Conservation (phyloP, 1,139 yeast species). For the Taphrina communis region DNA sequence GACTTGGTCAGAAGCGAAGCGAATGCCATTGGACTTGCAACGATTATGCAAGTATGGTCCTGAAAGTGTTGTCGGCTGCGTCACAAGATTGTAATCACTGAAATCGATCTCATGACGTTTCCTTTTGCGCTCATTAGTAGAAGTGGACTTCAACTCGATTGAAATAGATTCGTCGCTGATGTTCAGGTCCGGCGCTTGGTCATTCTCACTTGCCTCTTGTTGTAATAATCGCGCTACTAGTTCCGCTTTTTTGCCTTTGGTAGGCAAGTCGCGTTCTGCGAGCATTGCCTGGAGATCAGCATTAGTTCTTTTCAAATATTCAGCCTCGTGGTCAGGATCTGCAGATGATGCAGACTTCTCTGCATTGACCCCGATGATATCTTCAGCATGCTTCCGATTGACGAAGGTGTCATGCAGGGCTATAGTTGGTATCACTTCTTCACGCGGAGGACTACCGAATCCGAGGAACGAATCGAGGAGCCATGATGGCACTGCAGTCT, state of each 20-base stretch:
- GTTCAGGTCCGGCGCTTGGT: not conserved
- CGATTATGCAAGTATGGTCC: slow-evolving; percentile 39
- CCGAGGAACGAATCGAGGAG: slow-evolving; percentile 13
- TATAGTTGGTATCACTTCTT: not conserved
- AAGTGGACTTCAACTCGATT: not conserved
- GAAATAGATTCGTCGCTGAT: not conserved
- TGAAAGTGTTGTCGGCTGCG: not conserved
- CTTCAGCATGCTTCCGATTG: slow-evolving; percentile 3
- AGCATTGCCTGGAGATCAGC: slow-evolving; percentile 10
- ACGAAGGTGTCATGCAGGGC: slow-evolving; percentile 8
- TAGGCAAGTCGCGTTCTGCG: slow-evolving; percentile 9
- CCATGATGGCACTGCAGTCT: not conserved
- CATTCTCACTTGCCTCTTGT: not conserved
- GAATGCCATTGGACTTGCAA: slow-evolving; percentile 18
- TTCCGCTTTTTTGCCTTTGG: slow-evolving; percentile 23
- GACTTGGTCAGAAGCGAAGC: slow-evolving; percentile 49
- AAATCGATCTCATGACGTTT: slow-evolving; percentile 4
- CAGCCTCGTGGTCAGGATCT: not conserved
- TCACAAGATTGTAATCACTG: not conserved
- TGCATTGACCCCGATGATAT: not conserved
- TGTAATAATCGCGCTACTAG: slow-evolving; percentile 9
- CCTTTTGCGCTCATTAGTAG: not conserved
- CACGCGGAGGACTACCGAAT: not conserved
- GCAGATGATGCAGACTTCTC: not conserved
- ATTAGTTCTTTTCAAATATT: slow-evolving; percentile 8